Evolutionary conservation across 108 stramenopile species (phyloP), one percentile per base, ranked within the genome.

Genomic region (Fragilaria radians): DNA sequence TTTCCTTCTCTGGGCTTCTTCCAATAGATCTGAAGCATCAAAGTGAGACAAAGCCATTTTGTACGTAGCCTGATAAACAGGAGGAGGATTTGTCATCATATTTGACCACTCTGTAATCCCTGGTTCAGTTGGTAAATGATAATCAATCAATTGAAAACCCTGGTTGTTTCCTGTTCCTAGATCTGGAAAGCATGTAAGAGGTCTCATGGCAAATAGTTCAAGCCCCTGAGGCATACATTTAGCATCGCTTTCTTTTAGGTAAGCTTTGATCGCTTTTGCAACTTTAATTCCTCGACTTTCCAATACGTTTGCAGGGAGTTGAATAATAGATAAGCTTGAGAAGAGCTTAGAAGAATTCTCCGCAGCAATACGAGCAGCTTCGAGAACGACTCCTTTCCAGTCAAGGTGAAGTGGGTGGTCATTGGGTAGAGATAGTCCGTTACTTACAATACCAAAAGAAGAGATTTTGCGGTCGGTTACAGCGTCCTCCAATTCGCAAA

Each of bases 111-210:
- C 33, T 57, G 48, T 32, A 22, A 28, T 46, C 14, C 28, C 33
- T 32, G 1, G 52, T 53, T 71, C 63, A 22, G 62, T 66, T 2
- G 78, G 79, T 5, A 86, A 48, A 3, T 58, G 63, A 57, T 82
- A 80, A 55, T 86, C 85, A 19, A 79, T 66, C 33, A 86, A 33
- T 36, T 65, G 57, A 51, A 82, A 81, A 3, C 84, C 76, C 18
- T 61, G 64, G 34, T 47, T 66, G 32, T 67, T 59, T 7, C 81
- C 80, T 0, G 77, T 82, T 23, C 86, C 85, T 7, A 71, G 61
- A 61, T 80, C 66, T 23, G 85, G 85, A 70, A 81, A 92, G 52
- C 83, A 83, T 26, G 91, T 85, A 21, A 92, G 34, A 11, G 88
- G 91, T 45, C 88, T 80, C 65, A 84, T 87, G 27, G 78, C 74